These are phyloP conservation scores for Crepidotus variabilis DNA, from an alignment of 768 basidiomycete species.

Conservation along the genomic window DNA sequence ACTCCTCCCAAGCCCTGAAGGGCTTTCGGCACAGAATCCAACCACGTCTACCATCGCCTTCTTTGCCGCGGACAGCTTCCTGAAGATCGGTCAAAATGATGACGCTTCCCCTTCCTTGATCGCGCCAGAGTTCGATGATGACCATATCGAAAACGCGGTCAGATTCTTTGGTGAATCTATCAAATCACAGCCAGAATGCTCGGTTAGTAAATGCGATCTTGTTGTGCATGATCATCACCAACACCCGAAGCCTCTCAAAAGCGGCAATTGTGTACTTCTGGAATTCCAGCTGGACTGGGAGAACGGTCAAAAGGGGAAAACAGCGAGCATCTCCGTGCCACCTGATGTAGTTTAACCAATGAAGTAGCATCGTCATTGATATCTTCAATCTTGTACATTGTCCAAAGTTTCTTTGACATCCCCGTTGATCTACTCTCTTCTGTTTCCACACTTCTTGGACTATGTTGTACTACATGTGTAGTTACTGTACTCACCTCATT, in stretches of 20 bases:
- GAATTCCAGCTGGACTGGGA: slow-evolving; percentile 10
- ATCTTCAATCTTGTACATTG: neutral
- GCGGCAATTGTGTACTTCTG: slow-evolving; percentile 9
- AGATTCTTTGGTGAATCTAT: slow-evolving; percentile 23
- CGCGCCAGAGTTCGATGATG: neutral
- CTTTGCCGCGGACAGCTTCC: neutral
- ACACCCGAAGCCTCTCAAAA: neutral
- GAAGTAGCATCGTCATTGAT: neutral
- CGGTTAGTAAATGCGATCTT: slow-evolving; percentile 12
- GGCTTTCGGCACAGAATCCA: neutral
- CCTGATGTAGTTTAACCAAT: neutral
- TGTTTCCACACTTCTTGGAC: no score
- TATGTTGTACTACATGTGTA: no score
- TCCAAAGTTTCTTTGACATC: no score
- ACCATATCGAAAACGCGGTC: slow-evolving; percentile 5
- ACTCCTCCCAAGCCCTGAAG: neutral
- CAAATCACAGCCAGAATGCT: slow-evolving; percentile 6
- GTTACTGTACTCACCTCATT: no score
- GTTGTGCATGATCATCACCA: neutral
- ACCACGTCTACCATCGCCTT: neutral
- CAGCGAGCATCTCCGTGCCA: slow-evolving; percentile 21
- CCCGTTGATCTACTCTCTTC: no score
- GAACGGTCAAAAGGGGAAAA: slow-evolving; percentile 11
- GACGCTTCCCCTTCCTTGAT: neutral
- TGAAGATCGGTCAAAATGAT: neutral